Base-by-base conservation (phyloP, 768 basidiomycete species). In the Pleurotus djamor region DNA sequence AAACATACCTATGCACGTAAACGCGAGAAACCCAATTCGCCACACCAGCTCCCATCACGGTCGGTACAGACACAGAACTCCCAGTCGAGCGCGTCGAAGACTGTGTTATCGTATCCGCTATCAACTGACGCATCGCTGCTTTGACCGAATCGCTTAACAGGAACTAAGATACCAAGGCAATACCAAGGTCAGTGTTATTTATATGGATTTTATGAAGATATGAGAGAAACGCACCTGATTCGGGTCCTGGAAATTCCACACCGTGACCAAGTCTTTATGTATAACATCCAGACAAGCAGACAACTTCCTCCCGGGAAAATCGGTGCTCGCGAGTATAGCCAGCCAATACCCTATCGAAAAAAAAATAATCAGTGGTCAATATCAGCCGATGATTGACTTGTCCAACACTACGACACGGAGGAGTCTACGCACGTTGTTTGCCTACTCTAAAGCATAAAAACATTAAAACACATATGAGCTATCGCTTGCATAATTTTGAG, bases 221-320 rank as follows among this genome's bases (percentile, higher is more conserved):
- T 28, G 16, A 16, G 12, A 9, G 3, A 6, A 41, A 55, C 65
- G 6, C 21, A 67, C 68, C 21, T 51, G 52, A 3, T 67, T 17
- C 4, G 65, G 65, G 57, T 70, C 67, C 14, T 65, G 43, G 59
- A 71, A 65, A 21, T 61, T 59, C 69, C 69, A 71, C 37, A 63
- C 61, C 14, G 52, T 43, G 41, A 66, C 56, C 38, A 69, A 68
- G 21, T 71, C 69, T 4, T 59, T 16, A 38, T 70, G 69, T 17
- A 70, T 66, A 3, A 61, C 61, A 32, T 61, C 61, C 10, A 70
- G 57, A 57, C 66, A 68, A n/a, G 64, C 48, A 17, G 51, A 44
- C 5, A 69, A 54, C 1, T 55, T 66, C 51, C 57, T 58, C 16
- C 65, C 65, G 5, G 55, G 35, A 47, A 68, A 66, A 34, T 65